Conservation (phyloP, 495 filamentous ascomycete species). For the Endocarpon pusillum region DNA sequence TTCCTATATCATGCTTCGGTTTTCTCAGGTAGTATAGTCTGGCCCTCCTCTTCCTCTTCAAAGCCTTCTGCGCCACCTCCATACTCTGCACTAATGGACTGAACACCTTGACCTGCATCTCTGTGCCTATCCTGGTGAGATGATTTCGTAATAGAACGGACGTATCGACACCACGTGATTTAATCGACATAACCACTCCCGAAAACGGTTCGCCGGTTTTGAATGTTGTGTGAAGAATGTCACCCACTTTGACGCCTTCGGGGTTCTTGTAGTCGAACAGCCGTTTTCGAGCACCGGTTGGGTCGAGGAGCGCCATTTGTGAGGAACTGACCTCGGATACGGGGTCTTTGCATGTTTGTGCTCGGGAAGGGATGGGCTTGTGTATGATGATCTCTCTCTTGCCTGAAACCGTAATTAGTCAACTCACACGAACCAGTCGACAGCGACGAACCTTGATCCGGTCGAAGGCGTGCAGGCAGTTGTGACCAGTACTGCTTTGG, state of each 20-base stretch:
- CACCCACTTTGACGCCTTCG: conserved; percentile 60
- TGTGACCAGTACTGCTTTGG: conserved; percentile 26
- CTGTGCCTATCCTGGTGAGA: conserved; percentile 69
- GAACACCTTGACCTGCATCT: conserved; percentile 96
- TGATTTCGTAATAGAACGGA: conserved; percentile 70
- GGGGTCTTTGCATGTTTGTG: conserved; percentile 36
- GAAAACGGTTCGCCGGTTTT: conserved; percentile 77
- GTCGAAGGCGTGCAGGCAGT: conserved; percentile 22
- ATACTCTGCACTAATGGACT: conserved; percentile 74
- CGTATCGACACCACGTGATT: conserved; percentile 70
- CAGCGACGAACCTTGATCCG: conserved; percentile 17
- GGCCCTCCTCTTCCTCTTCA: conserved; percentile 74
- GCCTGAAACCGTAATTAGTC: conserved; percentile 14
- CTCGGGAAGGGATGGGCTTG: conserved; percentile 31
- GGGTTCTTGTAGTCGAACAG: conserved; percentile 60
- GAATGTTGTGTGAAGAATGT: conserved; percentile 78
- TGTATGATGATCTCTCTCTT: conserved; percentile 33
- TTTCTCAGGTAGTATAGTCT: conserved; percentile 80
- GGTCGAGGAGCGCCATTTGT: conserved; percentile 63
- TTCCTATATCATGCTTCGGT: conserved; percentile 50
- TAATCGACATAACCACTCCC: conserved; percentile 72
- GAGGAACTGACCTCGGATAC: conserved; percentile 39
- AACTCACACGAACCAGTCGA: conserved; percentile 2
- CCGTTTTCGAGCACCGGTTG: conserved; percentile 58
- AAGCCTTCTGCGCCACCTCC: conserved; percentile 76